Conservation (phyloP, 2,329 filamentous ascomycete genomes). For the Colletotrichum sp. region DNA sequence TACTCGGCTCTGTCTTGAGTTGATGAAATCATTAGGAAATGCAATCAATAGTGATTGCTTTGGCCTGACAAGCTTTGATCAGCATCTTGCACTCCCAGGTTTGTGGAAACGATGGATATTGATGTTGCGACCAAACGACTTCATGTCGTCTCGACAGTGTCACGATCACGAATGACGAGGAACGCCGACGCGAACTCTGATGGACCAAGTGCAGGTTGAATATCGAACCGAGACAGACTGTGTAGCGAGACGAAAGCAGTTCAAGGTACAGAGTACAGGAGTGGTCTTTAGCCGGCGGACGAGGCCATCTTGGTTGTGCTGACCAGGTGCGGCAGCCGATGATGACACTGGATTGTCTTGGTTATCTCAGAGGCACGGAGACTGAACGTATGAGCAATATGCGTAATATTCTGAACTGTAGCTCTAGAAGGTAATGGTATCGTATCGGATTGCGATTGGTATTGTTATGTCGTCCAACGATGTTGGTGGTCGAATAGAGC, state of each 20-base stretch:
- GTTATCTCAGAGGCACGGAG: background rate
- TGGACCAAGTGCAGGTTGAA: background rate
- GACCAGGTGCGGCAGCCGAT: background rate
- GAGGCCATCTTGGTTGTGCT: background rate
- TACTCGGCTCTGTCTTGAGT: background rate
- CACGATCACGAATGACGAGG: background rate
- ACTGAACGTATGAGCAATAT: rapidly evolving
- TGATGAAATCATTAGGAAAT: background rate
- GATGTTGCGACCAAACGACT: background rate
- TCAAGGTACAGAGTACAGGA: background rate
- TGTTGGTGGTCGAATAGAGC: background rate
- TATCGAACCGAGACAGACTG: background rate
- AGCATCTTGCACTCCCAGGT: background rate
- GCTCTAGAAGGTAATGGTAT: background rate
- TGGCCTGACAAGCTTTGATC: background rate
- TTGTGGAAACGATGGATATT: background rate
- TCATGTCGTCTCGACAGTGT: background rate
- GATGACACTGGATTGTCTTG: background rate
- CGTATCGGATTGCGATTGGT: background rate
- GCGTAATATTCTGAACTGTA: background rate
- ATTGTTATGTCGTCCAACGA: background rate
- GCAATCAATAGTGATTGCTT: background rate
- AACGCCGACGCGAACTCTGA: background rate
- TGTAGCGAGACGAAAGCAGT: background rate
- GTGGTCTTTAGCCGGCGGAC: background rate